Evolutionary conservation across 352 stramenopile genomes (phyloP).

Genomic region (Phytophthora fragariae): DNA sequence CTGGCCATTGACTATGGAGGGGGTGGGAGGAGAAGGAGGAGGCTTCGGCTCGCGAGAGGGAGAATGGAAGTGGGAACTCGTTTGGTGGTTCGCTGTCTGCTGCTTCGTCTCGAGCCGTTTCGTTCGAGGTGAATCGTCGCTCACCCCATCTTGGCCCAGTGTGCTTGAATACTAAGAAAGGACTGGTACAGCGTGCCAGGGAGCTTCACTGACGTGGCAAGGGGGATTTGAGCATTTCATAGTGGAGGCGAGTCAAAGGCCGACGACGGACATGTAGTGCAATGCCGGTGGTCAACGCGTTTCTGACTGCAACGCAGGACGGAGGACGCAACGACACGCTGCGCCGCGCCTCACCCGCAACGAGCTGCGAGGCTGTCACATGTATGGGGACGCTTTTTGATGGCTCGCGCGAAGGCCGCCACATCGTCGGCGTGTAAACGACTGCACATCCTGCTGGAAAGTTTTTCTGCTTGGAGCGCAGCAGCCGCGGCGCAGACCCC

Average conservation of each 20-base stretch:
- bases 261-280: too few species aligned
- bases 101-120: slow-evolving; percentile 26
- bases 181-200: slow-evolving; percentile 10
- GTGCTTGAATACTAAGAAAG: slow-evolving; percentile 38
- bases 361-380: slow-evolving; percentile 14
- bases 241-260: not conserved
- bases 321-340: slow-evolving; percentile 13
- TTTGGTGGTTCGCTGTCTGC: slow-evolving; percentile 28
- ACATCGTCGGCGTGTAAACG: slow-evolving; percentile 12
- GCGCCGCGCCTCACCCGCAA: not conserved
- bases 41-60: slow-evolving; percentile 21
- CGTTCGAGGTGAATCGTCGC: slow-evolving; percentile 22
- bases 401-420: slow-evolving; percentile 1
- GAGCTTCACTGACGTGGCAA: not conserved
- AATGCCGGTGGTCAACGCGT: slow-evolving; percentile 28
- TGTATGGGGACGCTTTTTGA: slow-evolving; percentile 9
- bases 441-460: slow-evolving; percentile 33
- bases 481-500: slow-evolving; percentile 12
- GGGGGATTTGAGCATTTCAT: slow-evolving; percentile 8
- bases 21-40: not conserved
- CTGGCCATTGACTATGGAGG: slow-evolving; percentile 1
- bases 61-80: slow-evolving; percentile 25
- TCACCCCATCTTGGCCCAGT: slow-evolving; percentile 6
- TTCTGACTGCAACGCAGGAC: slow-evolving; percentile 6
- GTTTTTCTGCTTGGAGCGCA: slow-evolving; percentile 34